These are phyloP conservation scores for Sabuloglossum arenarium DNA, from an alignment of 495 filamentous ascomycete genomes.

Conservation along the genomic window DNA sequence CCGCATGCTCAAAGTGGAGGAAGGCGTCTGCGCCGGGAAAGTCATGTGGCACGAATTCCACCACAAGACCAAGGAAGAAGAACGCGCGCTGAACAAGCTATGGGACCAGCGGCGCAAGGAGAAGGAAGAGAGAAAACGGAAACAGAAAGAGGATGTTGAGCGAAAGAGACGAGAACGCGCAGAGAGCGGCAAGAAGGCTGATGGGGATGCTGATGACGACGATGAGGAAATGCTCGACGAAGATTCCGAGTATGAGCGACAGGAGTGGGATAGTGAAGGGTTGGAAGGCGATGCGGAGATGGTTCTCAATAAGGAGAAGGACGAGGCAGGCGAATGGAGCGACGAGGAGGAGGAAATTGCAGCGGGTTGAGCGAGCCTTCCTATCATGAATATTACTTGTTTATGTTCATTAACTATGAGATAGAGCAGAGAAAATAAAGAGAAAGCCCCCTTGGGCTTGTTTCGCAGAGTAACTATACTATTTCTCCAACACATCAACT, in stretches of 20 bases:
- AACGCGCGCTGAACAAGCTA: slow-evolving; percentile 50
- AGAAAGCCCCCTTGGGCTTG: no score
- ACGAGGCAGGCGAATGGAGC: not conserved
- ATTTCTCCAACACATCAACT: no score
- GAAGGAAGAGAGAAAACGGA: slow-evolving; percentile 26
- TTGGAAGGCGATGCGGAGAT: not conserved
- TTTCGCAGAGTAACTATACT: no score
- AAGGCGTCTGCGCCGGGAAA: slow-evolving; percentile 75
- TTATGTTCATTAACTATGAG: no score
- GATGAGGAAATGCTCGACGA: not conserved
- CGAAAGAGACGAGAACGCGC: not conserved
- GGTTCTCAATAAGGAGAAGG: not conserved
- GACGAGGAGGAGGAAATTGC: slow-evolving; percentile 1
- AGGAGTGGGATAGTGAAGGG: not conserved
- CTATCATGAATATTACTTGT: no score
- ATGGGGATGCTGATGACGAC: not conserved
- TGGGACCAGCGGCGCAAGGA: slow-evolving; percentile 61
- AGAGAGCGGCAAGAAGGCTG: not conserved
- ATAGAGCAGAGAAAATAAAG: no score
- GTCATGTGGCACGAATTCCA: slow-evolving; percentile 96
- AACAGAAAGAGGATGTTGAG: slow-evolving; percentile 16
- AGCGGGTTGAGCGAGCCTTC: not conserved
- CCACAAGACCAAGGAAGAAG: slow-evolving; percentile 57
- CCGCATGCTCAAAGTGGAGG: slow-evolving; percentile 87
- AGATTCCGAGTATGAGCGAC: not conserved